phyloP scores from a whole-genome alignment of 1,284 basidiomycete genomes.

The Leccinum subrobustum region DNA sequence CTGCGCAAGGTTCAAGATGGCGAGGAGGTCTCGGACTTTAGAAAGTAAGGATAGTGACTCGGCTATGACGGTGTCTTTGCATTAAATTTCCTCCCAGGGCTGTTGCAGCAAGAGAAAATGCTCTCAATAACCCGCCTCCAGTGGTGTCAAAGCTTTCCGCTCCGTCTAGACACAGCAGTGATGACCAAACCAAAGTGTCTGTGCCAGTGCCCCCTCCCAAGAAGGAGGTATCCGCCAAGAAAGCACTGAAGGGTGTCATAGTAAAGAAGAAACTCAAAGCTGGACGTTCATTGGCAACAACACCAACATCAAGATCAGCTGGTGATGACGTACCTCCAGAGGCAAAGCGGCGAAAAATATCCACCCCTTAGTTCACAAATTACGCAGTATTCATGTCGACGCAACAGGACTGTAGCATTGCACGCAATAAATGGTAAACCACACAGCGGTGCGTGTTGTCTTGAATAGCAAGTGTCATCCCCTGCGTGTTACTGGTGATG shows the following conservation, averaged over 20 bases:
- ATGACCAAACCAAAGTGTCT: conserved; percentile 24
- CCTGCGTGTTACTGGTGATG: conserved; percentile 52
- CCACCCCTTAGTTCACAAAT: conserved; percentile 29
- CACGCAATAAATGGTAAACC: conserved; percentile 8
- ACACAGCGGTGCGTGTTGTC: conserved; percentile 2
- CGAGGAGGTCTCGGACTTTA: conserved; percentile 78
- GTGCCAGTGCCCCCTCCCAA: conserved; percentile 25
- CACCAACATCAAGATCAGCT: conserved; percentile 14
- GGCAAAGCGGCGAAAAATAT: conserved; percentile 55
- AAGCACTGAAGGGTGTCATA: conserved; percentile 70
- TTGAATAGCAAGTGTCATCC: conserved; percentile 9
- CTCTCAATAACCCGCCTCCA: conserved; percentile 42
- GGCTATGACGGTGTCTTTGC: conserved; percentile 4
- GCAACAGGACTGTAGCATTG: conserved; percentile 12
- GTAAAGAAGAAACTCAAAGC: conserved; percentile 68
- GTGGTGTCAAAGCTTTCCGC: conserved; percentile 13
- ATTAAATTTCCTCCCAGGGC: conserved; percentile 47
- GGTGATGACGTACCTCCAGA: conserved; percentile 35
- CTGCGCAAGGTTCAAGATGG: conserved; percentile 73
- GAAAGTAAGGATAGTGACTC: conserved; percentile 53
- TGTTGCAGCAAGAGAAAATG: conserved; percentile 66
- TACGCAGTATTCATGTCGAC: conserved; percentile 15
- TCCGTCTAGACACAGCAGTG: conserved; percentile 19
- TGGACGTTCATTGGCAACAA: conserved; percentile 22
- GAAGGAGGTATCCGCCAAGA: conserved; percentile 54